Evolutionary conservation across 805 yeast species (phyloP).

Genomic region (Saccharomycopsis fermentans): DNA sequence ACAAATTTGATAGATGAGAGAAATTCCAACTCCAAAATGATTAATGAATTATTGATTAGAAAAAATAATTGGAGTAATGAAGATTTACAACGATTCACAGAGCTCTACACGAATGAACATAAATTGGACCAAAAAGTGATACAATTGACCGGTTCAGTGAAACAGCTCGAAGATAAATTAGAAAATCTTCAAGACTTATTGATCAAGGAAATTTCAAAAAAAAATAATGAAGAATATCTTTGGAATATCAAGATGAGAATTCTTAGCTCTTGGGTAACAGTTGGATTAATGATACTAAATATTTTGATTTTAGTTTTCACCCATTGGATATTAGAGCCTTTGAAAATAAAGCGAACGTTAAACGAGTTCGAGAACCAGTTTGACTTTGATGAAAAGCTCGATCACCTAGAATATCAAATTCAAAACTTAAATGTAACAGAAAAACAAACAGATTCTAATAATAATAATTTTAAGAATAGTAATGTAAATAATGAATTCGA

Average conservation of each 20-base stretch:
- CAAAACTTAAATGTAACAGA: neutral
- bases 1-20: constrained; percentile 53
- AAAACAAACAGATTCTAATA: neutral
- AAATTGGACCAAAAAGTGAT: constrained; percentile 52
- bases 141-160: constrained; percentile 38
- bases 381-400: constrained; percentile 18
- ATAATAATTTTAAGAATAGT: too few relatives aligned
- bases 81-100: constrained; percentile 81
- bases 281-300: constrained; percentile 81
- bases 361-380: constrained; percentile 78
- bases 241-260: constrained; percentile 96
- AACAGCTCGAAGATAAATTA: constrained; percentile 45
- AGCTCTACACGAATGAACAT: constrained; percentile 73
- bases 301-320: constrained; percentile 67
- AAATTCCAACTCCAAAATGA: constrained; percentile 65
- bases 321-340: constrained; percentile 85
- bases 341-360: constrained; percentile 78
- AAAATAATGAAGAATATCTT: constrained; percentile 94
- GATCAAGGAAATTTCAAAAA: constrained; percentile 66
- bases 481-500: neutral
- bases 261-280: constrained; percentile 95
- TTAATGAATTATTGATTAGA: constrained; percentile 78
- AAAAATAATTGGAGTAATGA: constrained; percentile 70
- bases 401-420: neutral
- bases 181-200: constrained; percentile 62